Evolutionary conservation across 108 stramenopile species (phyloP), one percentile per base, ranked within the genome.

Genomic region (Nitzschia inconspicua): DNA sequence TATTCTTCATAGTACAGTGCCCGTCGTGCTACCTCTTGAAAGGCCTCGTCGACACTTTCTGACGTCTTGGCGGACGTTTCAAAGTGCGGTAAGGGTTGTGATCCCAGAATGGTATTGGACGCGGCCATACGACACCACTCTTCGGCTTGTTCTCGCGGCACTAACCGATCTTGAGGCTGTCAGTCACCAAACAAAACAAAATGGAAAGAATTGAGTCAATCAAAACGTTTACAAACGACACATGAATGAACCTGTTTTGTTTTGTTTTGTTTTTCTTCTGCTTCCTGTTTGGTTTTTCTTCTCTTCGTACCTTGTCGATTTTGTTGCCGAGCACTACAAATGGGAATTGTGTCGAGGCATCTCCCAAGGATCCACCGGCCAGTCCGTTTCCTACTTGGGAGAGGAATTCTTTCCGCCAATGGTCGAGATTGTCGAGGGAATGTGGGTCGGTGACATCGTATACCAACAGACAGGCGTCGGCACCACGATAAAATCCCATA

Each of bases 281-380:
- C n/a, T n/a, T n/a, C n/a, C n/a, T n/a, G n/a, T n/a, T n/a, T n/a
- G n/a, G n/a, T 10, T 18, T 48, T 57, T 20, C 47, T 61, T 49
- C 4, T 32, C 34, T 0, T 25, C 72, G n/a, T 60, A 69, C 77
- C 67, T 85, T 82, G 61, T 99, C 97, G 41, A 91, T 85, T 86
- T 98, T 99, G 68, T 99, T 99, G 11, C 96, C 98, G 43, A 99
- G 53, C 9, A 98, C 89, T 18, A 97, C 92, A 70, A 98, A 99
- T 6, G 97, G 95, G 70, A 99, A 98, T 20, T 54, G 39, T 3
- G 70, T 72, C 9, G 81, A 75, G 7, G 44, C 57, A 19, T 77
- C 75, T 28, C 73, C 70, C 44, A 89, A 56, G n/a, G n/a, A n/a
- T 68, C 89, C 68, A 48, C 80, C 47, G 80, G 82, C 24, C 41